phyloP scores from a whole-genome alignment of 371 early-diverging fungal species.

The Mucor circinelloides region DNA sequence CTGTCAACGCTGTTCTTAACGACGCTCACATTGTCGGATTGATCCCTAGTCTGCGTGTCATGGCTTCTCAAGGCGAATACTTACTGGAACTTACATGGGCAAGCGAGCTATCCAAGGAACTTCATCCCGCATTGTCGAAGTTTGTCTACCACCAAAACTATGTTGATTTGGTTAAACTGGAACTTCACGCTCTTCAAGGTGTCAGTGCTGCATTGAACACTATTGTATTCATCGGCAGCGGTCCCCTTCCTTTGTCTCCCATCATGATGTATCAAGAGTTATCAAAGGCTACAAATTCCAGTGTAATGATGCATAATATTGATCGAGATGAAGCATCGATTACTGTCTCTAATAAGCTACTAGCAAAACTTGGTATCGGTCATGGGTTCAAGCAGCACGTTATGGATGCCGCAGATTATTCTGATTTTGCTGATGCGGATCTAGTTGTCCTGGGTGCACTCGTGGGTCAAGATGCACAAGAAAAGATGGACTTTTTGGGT shows the following conservation, averaged over 20 bases:
- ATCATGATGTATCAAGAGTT: slow-evolving; percentile 32
- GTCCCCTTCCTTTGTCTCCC: slow-evolving; percentile 47
- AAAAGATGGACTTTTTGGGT: slow-evolving; percentile 25
- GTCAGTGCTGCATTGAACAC: slow-evolving; percentile 21
- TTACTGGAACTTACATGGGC: slow-evolving; percentile 35
- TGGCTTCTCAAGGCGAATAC: slow-evolving; percentile 37
- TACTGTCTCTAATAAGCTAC: slow-evolving; percentile 11
- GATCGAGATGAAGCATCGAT: slow-evolving; percentile 33
- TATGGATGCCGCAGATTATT: slow-evolving; percentile 22
- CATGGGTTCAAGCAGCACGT: slow-evolving; percentile 13
- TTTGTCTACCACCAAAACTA: slow-evolving; percentile 50
- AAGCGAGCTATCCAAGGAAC: neutral
- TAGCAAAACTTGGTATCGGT: slow-evolving; percentile 15
- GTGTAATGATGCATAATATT: slow-evolving; percentile 25
- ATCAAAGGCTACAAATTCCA: neutral
- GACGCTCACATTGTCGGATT: slow-evolving; percentile 14
- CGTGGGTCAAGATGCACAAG: slow-evolving; percentile 26
- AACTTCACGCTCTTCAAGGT: slow-evolving; percentile 35
- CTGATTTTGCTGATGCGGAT: slow-evolving; percentile 26
- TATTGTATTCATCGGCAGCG: slow-evolving; percentile 46
- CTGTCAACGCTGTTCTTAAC: slow-evolving; percentile 12
- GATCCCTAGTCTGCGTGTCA: slow-evolving; percentile 14
- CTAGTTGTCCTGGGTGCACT: slow-evolving; percentile 41
- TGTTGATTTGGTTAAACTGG: slow-evolving; percentile 35
- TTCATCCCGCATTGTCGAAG: slow-evolving; percentile 1